Base-by-base conservation (phyloP, 2,329 filamentous ascomycete species). In the Penicillium occitanis region DNA sequence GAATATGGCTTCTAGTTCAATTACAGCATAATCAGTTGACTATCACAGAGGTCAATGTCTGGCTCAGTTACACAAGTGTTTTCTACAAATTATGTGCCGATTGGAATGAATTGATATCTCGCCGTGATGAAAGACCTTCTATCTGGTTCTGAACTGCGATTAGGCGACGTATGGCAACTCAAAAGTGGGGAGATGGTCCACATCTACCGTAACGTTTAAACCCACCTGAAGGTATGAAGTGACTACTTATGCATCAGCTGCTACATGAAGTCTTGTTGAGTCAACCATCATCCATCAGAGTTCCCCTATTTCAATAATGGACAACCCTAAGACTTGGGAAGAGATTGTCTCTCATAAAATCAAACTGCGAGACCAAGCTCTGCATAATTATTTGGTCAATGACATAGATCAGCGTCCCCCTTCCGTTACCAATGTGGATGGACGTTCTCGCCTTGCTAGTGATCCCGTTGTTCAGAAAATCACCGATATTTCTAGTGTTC, bases 401-500 rank as follows among this genome's bases (percentile, higher is more conserved):
- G 71, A 77, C 68, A 6, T 74, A 40, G 68, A 72, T 46, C 63
- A 67, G 25, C 75, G 74, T 57, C 19, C 60, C 2, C 70, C 73
- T 28, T 72, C 64, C 14, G 22, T 51, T 22, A 66, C 73, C n/a
- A 55, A 69, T 44, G 71, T 75, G 14, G 68, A 72, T 4, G 64
- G 70, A 8, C 72, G 74, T 17, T 71, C 69, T 66, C 67, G 63
- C 11, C n/a, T 76, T n/a, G 61, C 68, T 13, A 46, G 68, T 44
- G 71, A 74, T 17, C 66, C 72, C 0, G 58, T 66, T 17, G 25
- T 69, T 5, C 71, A 76, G 46, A 65, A 68, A 55, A 76, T 77
- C 28, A 77, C 75, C 0, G 73, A 77, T 51, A 74, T 78, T 57
- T 71, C 75, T 44, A 72, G 65, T 63, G 61, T 78, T 5, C 37